Evolutionary conservation across 768 basidiomycete species (phyloP).

Genomic region (Hypholoma fasciculare): DNA sequence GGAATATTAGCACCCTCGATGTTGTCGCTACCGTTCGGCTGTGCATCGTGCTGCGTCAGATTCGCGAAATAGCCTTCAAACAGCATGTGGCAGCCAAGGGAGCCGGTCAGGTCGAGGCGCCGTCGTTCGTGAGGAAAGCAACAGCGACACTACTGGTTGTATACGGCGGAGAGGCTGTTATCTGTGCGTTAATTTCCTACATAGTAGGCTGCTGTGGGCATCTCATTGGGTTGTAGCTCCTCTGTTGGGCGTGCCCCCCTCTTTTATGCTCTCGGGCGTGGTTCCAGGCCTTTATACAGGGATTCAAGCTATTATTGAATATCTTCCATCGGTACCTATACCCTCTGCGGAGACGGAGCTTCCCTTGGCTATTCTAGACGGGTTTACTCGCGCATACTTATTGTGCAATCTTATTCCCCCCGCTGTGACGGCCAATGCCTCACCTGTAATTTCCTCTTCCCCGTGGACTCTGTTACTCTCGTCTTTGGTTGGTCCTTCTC

Average conservation of each 20-base stretch:
- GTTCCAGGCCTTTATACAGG: slow-evolving; percentile 61
- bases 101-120: slow-evolving; percentile 39
- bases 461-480: slow-evolving; percentile 78
- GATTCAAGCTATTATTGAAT: slow-evolving; percentile 61
- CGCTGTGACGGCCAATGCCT: slow-evolving; percentile 53
- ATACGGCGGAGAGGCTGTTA: slow-evolving; percentile 76
- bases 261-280: slow-evolving; percentile 77
- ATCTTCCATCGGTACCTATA: slow-evolving; percentile 55
- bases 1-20: slow-evolving; percentile 62
- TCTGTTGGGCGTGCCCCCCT: slow-evolving; percentile 64
- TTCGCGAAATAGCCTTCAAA: slow-evolving; percentile 44
- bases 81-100: slow-evolving; percentile 45
- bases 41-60: slow-evolving; percentile 66
- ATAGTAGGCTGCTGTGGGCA: background rate
- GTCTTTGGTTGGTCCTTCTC: slow-evolving; percentile 57
- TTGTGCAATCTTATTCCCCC: slow-evolving; percentile 79
- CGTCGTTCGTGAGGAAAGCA: slow-evolving; percentile 58
- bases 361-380: slow-evolving; percentile 74
- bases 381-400: slow-evolving; percentile 75
- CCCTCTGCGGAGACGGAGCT: slow-evolving; percentile 62
- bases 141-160: slow-evolving; percentile 65
- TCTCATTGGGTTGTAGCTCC: slow-evolving; percentile 44
- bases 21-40: slow-evolving; percentile 67
- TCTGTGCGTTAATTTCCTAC: slow-evolving; percentile 40
- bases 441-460: slow-evolving; percentile 53